Base-by-base conservation (phyloP, 2,329 filamentous ascomycete species). In the Cladosporium sp. region DNA sequence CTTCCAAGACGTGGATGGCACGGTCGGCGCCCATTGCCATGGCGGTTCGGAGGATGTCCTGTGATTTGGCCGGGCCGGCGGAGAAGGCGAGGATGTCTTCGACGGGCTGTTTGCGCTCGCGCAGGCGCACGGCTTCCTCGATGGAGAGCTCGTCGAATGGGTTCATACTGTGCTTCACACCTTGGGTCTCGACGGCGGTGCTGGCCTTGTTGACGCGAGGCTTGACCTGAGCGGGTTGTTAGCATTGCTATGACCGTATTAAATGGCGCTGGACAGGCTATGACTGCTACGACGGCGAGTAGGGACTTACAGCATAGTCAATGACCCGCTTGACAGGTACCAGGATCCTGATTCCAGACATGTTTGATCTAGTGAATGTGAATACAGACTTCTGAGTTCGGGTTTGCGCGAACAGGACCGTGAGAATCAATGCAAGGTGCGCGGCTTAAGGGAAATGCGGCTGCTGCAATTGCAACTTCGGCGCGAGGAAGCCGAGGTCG, bases 1-100 rank as follows among this genome's bases (percentile, higher is more conserved):
- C 79, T 63, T 82, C 80, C 23, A 77, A 74, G 49, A 98, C 90
- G 82, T 95, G 93, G 76, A 99, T 90, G 48, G 83, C 90, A 25
- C 93, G 90, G 85, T 99, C 95, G 18, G 94, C 95, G 70, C 95
- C 95, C 93, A 99, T 97, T 73, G 95, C 95, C 93, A 99, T 95
- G 65, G 95, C 95, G 18, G 94, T 99, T 66, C 95, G 92, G 64
- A 99, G 86, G 18, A 93, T 88, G 76, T 99, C 95, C 73, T 88
- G 87, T 34, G 91, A 86, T 83, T 98, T 99, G 66, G 93, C 77
- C 1, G 94, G 93, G 5, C 95, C 95, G 59, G 92, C 93, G 63
- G 89, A 91, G 79, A 98, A 88, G 73, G 92, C 89, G 77, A 95
- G 89, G 76, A 99, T 98, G 78, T 97, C 93, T 72, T 93, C 89